Base-by-base conservation (phyloP, 306 rosid genomes). In the Lagenaria siceraria region DNA sequence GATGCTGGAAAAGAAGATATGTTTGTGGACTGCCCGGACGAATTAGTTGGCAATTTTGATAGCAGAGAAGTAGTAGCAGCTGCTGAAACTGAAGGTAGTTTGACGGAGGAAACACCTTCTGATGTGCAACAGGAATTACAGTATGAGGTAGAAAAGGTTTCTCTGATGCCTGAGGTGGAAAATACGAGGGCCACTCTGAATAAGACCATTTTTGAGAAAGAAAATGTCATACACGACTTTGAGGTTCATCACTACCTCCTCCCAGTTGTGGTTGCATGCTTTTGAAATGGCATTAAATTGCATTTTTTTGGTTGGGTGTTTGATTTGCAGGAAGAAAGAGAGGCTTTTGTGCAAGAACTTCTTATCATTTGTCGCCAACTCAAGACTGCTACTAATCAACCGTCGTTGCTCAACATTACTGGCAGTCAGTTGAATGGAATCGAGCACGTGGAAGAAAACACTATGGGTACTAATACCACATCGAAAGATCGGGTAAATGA, bases 1-100 rank as follows among this genome's bases (percentile, higher is more conserved):
- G 96, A 90, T 53, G 71, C 86, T n/a, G 87, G 84, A 27, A 88
- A 80, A 66, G 97, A 93, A 77, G 96, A 90, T 76, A 86, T 87
- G 96, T 95, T 95, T 78, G 97, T 88, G 8, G 99, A 95, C 86
- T 89, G 96, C 82, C 85, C 97, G 0, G 99, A 95, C 36, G 99
- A 92, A 87, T 77, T 90, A 77, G 81, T 7, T 33, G 79, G 69
- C 75, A 83, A 38, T 73, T 81, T 77, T 81, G 97, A 88, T 53
- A 27, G 70, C 60, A 83, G 79, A 59, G 90, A 83, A 65, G 90
- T 80, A 65, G 79, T 68, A 10, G 80, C 48, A n/a, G 80, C 71
- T 27, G 59, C n/a, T 1, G 84, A 56, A 36, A 79, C 24, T 68
- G 85, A 78, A 63, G 89, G 77, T 48, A 56, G 78, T 75, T 52